Percentiles rank a stretch among this genome's conserved stretches.
Evolutionary conservation across 495 filamentous ascomycete species (phyloP).

Genomic region (Aspergillus ellipticus): DNA sequence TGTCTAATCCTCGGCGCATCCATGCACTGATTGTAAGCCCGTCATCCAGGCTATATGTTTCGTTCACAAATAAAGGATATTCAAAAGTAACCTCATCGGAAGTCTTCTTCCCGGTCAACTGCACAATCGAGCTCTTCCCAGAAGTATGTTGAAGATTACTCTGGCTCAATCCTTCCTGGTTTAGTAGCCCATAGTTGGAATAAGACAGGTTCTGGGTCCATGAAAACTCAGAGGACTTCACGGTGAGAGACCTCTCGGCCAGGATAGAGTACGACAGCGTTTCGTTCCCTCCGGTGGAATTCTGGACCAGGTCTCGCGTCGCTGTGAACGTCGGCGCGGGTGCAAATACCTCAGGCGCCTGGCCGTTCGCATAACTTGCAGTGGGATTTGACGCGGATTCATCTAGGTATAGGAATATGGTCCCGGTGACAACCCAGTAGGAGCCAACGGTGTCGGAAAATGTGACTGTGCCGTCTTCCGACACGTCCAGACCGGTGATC

Average conservation of each 20-base stretch:
- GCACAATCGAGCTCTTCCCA: slow-evolving; percentile 52
- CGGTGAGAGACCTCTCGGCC: slow-evolving; percentile 53
- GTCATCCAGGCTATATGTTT: slow-evolving; percentile 45
- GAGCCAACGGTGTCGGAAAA: slow-evolving; percentile 60
- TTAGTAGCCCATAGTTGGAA: slow-evolving; percentile 56
- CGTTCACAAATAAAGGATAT: slow-evolving; percentile 63
- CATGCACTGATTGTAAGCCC: slow-evolving; percentile 58
- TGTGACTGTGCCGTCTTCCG: slow-evolving; percentile 37
- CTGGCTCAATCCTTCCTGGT: slow-evolving; percentile 57
- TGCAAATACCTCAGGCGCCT: slow-evolving; percentile 26
- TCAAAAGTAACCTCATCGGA: slow-evolving; percentile 44
- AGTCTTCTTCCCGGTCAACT: slow-evolving; percentile 17
- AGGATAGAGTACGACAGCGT: slow-evolving; percentile 58
- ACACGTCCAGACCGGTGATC: slow-evolving; percentile 57
- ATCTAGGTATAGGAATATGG: slow-evolving; percentile 68
- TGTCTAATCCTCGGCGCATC: slow-evolving; percentile 56
- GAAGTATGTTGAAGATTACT: slow-evolving; percentile 57
- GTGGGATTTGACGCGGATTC: slow-evolving; percentile 33
- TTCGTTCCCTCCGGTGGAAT: slow-evolving; percentile 52
- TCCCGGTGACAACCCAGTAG: slow-evolving; percentile 81
- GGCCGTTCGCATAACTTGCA: background rate
- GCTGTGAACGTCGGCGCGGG: slow-evolving; percentile 41
- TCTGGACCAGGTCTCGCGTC: slow-evolving; percentile 36
- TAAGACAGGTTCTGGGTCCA: slow-evolving; percentile 65
- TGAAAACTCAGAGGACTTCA: slow-evolving; percentile 43